Conservation (phyloP, 176 grass and related monocot species). For the Oryza rufipogon region DNA sequence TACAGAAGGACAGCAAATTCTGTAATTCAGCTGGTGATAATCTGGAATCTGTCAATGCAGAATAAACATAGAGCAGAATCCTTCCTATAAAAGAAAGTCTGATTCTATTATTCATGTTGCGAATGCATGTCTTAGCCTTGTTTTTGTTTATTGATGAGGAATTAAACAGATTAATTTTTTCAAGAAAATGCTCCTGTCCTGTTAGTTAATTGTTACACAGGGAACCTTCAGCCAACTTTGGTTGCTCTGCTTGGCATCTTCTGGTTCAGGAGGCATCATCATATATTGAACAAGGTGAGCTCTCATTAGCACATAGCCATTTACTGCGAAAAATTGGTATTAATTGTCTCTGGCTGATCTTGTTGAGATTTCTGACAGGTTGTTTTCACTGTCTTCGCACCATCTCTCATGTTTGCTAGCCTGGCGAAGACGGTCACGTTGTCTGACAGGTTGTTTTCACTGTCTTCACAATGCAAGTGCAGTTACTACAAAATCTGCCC, state of each 20-base stretch:
- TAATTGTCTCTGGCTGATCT: neutral
- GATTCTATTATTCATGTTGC: slow-evolving; percentile 4
- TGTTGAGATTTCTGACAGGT: slow-evolving; percentile 48
- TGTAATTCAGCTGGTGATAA: slow-evolving; percentile 29
- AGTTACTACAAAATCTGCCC: neutral
- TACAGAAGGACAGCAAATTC: slow-evolving; percentile 49
- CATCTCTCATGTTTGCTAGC: slow-evolving; percentile 72
- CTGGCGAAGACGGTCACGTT: slow-evolving; percentile 79
- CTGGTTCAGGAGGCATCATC: slow-evolving; percentile 30
- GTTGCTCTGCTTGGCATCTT: slow-evolving; percentile 14
- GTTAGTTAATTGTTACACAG: neutral
- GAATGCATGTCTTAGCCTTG: slow-evolving; percentile 2
- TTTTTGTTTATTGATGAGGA: slow-evolving; percentile 6
- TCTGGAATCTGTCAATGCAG: slow-evolving; percentile 34
- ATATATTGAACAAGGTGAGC: slow-evolving; percentile 56
- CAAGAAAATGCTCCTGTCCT: neutral
- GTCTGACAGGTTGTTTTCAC: slow-evolving; percentile 9
- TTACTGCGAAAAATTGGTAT: too few species aligned
- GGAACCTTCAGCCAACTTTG: neutral
- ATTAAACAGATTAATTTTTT: neutral
- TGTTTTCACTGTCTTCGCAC: slow-evolving; percentile 81
- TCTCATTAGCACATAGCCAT: too few species aligned
- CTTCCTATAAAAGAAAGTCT: neutral
- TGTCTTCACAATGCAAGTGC: slow-evolving; percentile 37
- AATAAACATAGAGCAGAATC: slow-evolving; percentile 15